A percentile compares a stretch with the other conserved stretches of the same genome.
These are phyloP conservation scores for Aspergillus brasiliensis DNA, from an alignment of 2,329 filamentous ascomycete genomes.

Conservation along the genomic window DNA sequence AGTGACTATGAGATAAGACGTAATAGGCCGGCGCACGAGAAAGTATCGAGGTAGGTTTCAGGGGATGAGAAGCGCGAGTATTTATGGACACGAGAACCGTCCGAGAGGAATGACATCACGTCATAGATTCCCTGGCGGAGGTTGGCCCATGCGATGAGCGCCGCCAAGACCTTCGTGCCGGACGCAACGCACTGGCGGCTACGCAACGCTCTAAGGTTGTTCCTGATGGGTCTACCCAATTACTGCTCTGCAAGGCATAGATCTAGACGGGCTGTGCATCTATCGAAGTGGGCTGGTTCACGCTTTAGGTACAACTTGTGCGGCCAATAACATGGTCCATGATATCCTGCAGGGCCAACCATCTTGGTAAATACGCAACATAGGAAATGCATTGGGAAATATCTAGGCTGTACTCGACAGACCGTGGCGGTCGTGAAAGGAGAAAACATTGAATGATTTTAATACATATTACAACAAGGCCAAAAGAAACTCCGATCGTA, in stretches of 20 bases:
- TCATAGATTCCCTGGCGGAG: constrained; percentile 29
- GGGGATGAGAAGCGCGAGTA: constrained; percentile 12
- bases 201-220: neutral
- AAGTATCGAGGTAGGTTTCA: neutral
- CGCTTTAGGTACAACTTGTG: neutral
- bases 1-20: neutral
- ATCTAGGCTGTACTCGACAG: constrained; percentile 34
- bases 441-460: constrained; percentile 29
- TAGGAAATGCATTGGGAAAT: constrained; percentile 30
- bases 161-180: constrained; percentile 15
- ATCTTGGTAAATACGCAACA: constrained; percentile 13
- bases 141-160: constrained; percentile 15
- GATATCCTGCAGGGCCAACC: neutral
- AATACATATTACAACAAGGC: constrained; percentile 40
- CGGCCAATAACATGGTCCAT: neutral
- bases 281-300: neutral
- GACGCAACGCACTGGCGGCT: neutral
- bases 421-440: constrained; percentile 30
- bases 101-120: constrained; percentile 35
- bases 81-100: constrained; percentile 24
- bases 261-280: neutral
- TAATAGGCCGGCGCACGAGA: neutral
- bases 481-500: constrained; percentile 19
- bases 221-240: neutral
- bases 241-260: neutral